Percentiles rank a stretch among this genome's conserved stretches.
Conservation (phyloP, 2,329 filamentous ascomycete genomes). For the Pseudocercospora musae region DNA sequence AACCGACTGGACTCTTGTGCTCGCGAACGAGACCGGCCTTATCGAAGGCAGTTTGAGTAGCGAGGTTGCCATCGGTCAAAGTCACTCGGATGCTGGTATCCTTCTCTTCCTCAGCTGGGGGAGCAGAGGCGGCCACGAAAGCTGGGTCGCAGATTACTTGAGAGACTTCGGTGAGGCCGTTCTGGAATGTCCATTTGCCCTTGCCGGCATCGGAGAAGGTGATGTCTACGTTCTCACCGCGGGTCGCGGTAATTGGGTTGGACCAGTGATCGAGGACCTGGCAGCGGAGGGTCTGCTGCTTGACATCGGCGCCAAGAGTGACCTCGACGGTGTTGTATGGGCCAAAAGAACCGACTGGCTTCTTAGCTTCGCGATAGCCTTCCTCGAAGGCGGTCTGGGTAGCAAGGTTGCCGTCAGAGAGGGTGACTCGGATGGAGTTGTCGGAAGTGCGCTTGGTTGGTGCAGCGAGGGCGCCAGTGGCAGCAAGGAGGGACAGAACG, state of each 20-base stretch:
- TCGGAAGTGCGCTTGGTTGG: conserved; percentile 4
- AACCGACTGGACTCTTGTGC: conserved; percentile 3
- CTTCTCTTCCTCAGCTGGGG: background rate
- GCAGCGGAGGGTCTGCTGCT: conserved; percentile 16
- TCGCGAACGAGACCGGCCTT: conserved; percentile 11
- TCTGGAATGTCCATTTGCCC: conserved; percentile 12
- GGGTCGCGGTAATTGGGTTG: conserved; percentile 12
- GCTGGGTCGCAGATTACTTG: conserved; percentile 15
- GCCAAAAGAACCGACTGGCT: conserved; percentile 9
- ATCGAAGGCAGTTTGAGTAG: conserved; percentile 9
- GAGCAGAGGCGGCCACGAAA: conserved; percentile 7
- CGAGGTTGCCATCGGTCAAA: conserved; percentile 15
- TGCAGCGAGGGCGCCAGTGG: conserved; percentile 11
- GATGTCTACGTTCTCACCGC: conserved; percentile 11
- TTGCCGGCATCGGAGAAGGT: conserved; percentile 16
- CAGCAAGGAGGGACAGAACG: conserved; percentile 12
- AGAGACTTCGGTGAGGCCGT: conserved; percentile 8
- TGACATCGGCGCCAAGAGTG: conserved; percentile 10
- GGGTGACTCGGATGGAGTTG: conserved; percentile 13
- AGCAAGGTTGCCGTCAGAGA: conserved; percentile 9
- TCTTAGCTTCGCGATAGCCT: conserved; percentile 4
- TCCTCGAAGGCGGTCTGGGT: conserved; percentile 14
- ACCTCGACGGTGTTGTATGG: conserved; percentile 14
- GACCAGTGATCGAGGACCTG: conserved; percentile 13
- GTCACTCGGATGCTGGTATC: conserved; percentile 9